phyloP scores from a whole-genome alignment of 371 early-diverging fungal genomes.

The Apophysomyces ossiformis region DNA sequence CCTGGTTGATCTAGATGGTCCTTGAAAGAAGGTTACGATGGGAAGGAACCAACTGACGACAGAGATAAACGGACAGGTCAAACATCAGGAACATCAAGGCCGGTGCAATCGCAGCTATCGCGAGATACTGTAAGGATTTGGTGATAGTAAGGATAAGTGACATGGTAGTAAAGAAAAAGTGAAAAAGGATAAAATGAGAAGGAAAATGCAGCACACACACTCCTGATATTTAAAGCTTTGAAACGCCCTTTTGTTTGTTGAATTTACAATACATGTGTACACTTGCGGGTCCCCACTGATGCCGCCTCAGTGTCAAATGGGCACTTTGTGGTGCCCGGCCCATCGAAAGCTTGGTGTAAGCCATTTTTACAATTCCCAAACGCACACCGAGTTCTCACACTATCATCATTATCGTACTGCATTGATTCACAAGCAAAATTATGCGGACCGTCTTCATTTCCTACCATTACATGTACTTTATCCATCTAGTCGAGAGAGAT shows the following conservation, averaged over 20 bases:
- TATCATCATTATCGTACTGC: too few species aligned
- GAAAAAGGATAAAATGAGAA: background rate
- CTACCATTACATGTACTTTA: too few species aligned
- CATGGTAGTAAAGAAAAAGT: background rate
- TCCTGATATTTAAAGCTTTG: background rate
- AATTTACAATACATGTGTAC: background rate
- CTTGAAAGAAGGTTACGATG: background rate
- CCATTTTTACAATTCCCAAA: too few species aligned
- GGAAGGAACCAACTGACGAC: background rate
- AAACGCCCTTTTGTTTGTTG: background rate
- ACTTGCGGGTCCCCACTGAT: too few species aligned
- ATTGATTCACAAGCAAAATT: too few species aligned
- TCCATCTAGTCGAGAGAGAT: too few species aligned
- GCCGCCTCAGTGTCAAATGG: too few species aligned
- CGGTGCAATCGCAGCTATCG: background rate
- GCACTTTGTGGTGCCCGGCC: too few species aligned
- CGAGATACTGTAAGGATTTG: background rate
- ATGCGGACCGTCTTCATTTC: too few species aligned
- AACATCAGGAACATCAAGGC: background rate
- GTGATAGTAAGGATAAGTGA: background rate
- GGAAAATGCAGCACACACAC: background rate
- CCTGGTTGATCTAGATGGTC: background rate
- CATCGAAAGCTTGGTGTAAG: too few species aligned
- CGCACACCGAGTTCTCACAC: too few species aligned
- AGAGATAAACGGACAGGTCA: background rate